These are phyloP conservation scores for Incumbomyces lentus DNA, from an alignment of 2,329 filamentous ascomycete genomes.

Conservation along the genomic window DNA sequence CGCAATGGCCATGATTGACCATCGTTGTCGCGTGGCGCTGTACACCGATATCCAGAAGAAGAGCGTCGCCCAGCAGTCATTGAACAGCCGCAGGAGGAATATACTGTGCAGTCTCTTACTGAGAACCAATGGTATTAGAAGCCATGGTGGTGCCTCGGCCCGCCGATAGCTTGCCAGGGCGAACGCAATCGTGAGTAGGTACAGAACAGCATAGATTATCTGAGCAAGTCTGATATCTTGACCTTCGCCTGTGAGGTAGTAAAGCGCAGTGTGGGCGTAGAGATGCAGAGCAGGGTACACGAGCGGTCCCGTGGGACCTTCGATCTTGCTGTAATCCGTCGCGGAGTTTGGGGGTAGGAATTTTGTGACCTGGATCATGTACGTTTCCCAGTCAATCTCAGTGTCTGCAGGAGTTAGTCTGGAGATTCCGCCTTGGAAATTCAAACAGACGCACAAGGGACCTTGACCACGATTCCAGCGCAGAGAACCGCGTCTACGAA, in stretches of 20 bases:
- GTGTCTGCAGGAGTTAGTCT: constrained; percentile 52
- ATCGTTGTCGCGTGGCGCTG: constrained; percentile 62
- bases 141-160: constrained; percentile 57
- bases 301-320: constrained; percentile 80
- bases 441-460: constrained; percentile 59
- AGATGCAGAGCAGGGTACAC: constrained; percentile 94
- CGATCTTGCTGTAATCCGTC: constrained; percentile 75
- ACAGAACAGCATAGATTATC: constrained; percentile 67
- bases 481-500: constrained; percentile 63
- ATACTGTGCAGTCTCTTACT: constrained; percentile 92
- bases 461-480: constrained; percentile 62
- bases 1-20: constrained; percentile 60
- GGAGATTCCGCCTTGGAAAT: constrained; percentile 34
- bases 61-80: constrained; percentile 80
- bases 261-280: constrained; percentile 75
- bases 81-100: constrained; percentile 86
- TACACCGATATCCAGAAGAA: constrained; percentile 76
- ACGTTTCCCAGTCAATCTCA: constrained; percentile 94
- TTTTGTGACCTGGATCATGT: constrained; percentile 85
- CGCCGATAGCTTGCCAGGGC: constrained; percentile 69
- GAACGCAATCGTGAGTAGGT: constrained; percentile 62
- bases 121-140: constrained; percentile 73
- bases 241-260: constrained; percentile 66
- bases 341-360: constrained; percentile 61
- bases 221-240: constrained; percentile 71